Conservation (phyloP, 495 filamentous ascomycete genomes). For the Neurospora sp. region DNA sequence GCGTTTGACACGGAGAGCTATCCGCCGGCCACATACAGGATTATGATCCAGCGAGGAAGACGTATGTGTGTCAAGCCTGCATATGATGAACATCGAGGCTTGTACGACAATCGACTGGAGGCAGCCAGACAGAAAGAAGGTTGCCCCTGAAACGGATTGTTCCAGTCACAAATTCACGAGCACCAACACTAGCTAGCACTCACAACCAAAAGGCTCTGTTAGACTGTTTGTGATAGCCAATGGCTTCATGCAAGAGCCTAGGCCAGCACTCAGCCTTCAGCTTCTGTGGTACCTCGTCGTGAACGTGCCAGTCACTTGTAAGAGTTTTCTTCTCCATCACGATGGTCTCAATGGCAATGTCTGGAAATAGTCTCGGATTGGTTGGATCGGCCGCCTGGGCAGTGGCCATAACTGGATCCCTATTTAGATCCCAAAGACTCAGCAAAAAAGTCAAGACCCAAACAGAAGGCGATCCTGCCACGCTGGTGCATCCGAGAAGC, state of each 20-base stretch:
- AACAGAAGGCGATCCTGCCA: neutral
- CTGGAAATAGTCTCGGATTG: neutral
- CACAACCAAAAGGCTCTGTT: neutral
- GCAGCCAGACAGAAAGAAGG: neutral
- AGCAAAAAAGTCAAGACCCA: neutral
- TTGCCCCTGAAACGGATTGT: neutral
- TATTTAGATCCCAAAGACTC: neutral
- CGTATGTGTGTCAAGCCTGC: neutral
- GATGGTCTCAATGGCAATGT: neutral
- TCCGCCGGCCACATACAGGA: neutral
- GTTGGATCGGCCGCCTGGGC: neutral
- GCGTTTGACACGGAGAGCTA: neutral
- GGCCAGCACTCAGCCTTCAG: neutral
- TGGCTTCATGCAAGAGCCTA: neutral
- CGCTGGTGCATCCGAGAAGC: neutral
- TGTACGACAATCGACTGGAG: neutral
- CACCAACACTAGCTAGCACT: neutral
- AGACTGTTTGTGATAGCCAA: neutral
- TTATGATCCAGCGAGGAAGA: neutral
- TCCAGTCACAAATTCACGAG: neutral
- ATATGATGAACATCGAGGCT: neutral
- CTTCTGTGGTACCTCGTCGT: neutral
- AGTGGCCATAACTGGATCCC: neutral
- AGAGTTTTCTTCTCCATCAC: neutral
- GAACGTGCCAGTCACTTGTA: neutral